Conservation (phyloP, 305 asterid genomes). For the Caryopteris hybrid region DNA sequence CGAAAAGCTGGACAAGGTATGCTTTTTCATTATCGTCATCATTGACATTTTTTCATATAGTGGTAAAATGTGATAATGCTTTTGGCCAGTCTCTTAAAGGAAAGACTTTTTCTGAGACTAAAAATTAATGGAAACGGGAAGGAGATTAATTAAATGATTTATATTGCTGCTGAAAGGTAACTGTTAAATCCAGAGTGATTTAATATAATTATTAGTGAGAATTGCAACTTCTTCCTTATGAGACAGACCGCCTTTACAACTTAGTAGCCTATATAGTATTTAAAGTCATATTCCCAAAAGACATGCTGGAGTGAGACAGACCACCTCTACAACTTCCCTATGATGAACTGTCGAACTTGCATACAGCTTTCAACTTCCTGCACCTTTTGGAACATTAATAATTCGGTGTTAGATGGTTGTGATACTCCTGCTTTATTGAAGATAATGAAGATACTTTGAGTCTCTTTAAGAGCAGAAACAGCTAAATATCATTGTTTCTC, state of each 20-base stretch:
- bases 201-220: background rate
- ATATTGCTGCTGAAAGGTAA: constrained; percentile 9
- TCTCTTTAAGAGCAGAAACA: background rate
- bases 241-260: background rate
- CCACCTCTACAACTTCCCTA: background rate
- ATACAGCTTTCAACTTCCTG: background rate
- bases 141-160: background rate
- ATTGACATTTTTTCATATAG: constrained; percentile 4
- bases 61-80: background rate
- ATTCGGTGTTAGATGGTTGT: background rate
- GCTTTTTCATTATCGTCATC: constrained; percentile 17
- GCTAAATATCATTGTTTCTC: background rate
- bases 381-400: background rate
- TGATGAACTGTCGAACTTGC: background rate
- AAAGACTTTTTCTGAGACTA: too few species aligned
- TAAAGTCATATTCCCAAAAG: background rate
- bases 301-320: background rate
- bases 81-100: background rate
- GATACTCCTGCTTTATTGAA: background rate
- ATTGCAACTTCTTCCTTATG: background rate
- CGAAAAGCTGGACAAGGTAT: constrained; percentile 88
- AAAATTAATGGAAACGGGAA: background rate
- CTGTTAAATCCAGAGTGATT: background rate
- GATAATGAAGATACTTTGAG: background rate
- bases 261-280: background rate